Conservation (phyloP, 2,329 filamentous ascomycete species). For the Myriangium duriaei region DNA sequence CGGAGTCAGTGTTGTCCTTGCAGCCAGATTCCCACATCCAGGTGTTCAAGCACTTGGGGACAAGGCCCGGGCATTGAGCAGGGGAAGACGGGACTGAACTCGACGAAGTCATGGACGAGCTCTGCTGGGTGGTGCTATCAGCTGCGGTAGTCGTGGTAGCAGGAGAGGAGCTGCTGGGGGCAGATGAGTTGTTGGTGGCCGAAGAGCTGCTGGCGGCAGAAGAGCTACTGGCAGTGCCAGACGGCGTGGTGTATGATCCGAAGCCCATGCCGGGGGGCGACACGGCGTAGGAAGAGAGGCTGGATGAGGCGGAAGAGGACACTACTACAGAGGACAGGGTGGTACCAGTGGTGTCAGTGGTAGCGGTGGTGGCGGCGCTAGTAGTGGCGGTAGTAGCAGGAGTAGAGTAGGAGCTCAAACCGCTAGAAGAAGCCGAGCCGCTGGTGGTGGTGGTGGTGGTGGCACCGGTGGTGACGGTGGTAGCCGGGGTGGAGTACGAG, state of each 20-base stretch:
- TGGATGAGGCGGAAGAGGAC: conserved; percentile 13
- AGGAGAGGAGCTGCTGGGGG: conserved; percentile 14
- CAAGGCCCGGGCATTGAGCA: conserved; percentile 49
- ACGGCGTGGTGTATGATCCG: too few species aligned
- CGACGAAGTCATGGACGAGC: conserved; percentile 2
- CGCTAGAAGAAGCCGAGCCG: conserved; percentile 6
- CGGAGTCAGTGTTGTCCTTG: conserved; percentile 67
- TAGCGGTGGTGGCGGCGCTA: conserved; percentile 1
- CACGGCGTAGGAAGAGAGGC: conserved; percentile 12
- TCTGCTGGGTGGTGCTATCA: conserved; percentile 12
- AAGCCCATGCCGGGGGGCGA: too few species aligned
- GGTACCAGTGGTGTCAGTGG: conserved; percentile 3
- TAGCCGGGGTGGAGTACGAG: conserved; percentile 1
- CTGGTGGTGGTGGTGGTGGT: conserved; percentile 3
- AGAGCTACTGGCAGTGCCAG: too few species aligned
- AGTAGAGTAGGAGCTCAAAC: conserved; percentile 2
- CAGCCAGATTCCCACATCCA: conserved; percentile 67
- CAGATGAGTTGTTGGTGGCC: conserved; percentile 7
- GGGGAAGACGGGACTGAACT: conserved; percentile 11
- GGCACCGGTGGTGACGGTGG: conserved; percentile 3
- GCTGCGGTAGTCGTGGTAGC: conserved; percentile 12
- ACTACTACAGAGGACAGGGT: not conserved
- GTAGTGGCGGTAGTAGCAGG: conserved; percentile 1
- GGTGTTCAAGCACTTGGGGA: conserved; percentile 84
- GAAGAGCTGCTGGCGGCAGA: not conserved